A percentile compares a stretch with the other conserved stretches of the same genome.
Evolutionary conservation across 768 basidiomycete species (phyloP).

Genomic region (Tylopilus sp.): DNA sequence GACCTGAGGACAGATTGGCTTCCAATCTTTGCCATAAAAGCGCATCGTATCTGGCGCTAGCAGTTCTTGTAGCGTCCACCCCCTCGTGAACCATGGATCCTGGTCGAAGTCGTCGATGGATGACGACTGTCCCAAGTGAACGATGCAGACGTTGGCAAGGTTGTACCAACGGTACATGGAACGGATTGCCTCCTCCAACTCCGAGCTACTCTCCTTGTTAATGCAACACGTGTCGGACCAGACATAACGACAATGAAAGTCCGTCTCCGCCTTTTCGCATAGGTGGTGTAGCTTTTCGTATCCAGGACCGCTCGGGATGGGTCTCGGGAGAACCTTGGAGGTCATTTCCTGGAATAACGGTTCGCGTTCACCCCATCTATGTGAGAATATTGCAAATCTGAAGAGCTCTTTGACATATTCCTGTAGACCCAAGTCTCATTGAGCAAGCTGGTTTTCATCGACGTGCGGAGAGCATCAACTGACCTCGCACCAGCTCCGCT

Average conservation of each 20-base stretch:
- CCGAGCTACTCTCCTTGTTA: slow-evolving; percentile 12
- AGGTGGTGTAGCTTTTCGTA: slow-evolving; percentile 4
- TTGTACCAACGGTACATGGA: slow-evolving; percentile 19
- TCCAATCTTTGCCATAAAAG: slow-evolving; percentile 17
- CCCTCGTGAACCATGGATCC: slow-evolving; percentile 14
- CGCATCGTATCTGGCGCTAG: slow-evolving; percentile 4
- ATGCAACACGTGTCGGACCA: slow-evolving; percentile 12
- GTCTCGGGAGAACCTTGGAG: background rate
- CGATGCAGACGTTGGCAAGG: slow-evolving; percentile 16
- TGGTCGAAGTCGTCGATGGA: slow-evolving; percentile 11
- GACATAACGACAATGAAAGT: slow-evolving; percentile 8
- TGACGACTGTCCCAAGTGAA: slow-evolving; percentile 9
- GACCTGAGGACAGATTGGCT: slow-evolving; percentile 1
- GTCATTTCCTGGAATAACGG: slow-evolving; percentile 1
- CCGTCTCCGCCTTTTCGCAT: slow-evolving; percentile 6
- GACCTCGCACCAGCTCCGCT: slow-evolving; percentile 6
- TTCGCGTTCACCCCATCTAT: slow-evolving; percentile 8
- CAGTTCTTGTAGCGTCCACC: slow-evolving; percentile 17
- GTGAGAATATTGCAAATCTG: slow-evolving; percentile 9
- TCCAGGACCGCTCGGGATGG: background rate
- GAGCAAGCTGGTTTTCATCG: background rate
- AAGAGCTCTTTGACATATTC: slow-evolving; percentile 7
- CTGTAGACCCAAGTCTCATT: background rate
- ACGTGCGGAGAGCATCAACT: background rate
- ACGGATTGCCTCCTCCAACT: slow-evolving; percentile 9